Evolutionary conservation across 345 rosid species (phyloP), one percentile per base, ranked within the genome.

Genomic region (Populus nigra): DNA sequence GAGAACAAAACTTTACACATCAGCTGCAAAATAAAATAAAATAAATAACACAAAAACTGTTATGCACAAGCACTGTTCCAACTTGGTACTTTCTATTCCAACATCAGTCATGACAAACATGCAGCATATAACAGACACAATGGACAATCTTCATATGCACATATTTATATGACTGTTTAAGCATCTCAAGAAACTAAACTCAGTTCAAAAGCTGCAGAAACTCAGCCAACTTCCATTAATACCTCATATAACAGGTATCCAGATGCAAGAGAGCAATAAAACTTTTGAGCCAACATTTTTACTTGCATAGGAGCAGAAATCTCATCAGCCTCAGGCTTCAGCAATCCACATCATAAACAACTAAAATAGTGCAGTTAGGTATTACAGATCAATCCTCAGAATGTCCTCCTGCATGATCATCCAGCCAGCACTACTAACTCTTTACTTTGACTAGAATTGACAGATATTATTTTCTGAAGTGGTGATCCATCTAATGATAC

Each of bases 131-230:
- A 61, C 3, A 23, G 11, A 66, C 20, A 36, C 69, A 74, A 20
- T 2, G 22, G 11, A 50, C 47, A 55, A 3, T 41, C 27, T 57
- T 62, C 33, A 68, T 27, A 43, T 31, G 3, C 17, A 27, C 77
- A 57, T 73, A 25, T n/a, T 57, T 38, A 73, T 57, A 36, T 59
- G 49, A 41, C 23, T 59, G 68, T 57, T 45, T 23, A 23, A 36
- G 41, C 27, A 73, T 36, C 43, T 57, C 27, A 11, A 72, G 75
- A 57, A 72, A 72, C 76, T 36, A 59, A 20, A 73, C 25, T 59
- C 20, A 1, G 23, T 22, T 39, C 11, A 61, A n/a, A 57, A 57
- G 29, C 47, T 15, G 55, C 23, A 73, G 45, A 39, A 73, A 35
- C 77, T 65, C 69, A 13, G 8, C 17, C 18, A 22, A 39, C 68